Conservation (phyloP, 768 basidiomycete species). For the Cubamyces lactineus region DNA sequence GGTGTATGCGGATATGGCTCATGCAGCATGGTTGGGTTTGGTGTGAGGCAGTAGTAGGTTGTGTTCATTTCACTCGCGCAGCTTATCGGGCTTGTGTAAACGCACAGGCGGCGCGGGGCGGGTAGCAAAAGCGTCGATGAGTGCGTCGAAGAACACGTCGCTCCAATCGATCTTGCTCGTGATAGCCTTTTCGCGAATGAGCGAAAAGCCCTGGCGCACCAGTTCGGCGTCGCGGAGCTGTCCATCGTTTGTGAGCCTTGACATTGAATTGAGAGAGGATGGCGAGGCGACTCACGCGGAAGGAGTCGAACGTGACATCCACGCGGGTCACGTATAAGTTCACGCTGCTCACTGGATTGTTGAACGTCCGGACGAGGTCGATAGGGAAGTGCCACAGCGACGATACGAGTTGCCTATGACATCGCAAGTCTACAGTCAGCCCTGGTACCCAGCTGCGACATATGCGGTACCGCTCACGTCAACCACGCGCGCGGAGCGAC, state of each 20-base stretch:
- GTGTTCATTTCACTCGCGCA: neutral
- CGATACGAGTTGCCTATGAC: conserved; percentile 28
- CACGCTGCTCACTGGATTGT: conserved; percentile 38
- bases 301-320: conserved; percentile 47
- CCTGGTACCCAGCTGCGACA: neutral
- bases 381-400: conserved; percentile 35
- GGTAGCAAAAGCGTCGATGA: conserved; percentile 1
- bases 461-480: conserved; percentile 13
- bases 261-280: neutral
- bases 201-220: conserved; percentile 35
- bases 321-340: conserved; percentile 42
- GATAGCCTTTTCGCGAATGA: conserved; percentile 25
- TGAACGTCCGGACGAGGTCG: conserved; percentile 33
- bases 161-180: conserved; percentile 26
- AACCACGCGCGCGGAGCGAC: conserved; percentile 16
- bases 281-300: conserved; percentile 33
- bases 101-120: neutral
- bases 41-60: too few relatives aligned
- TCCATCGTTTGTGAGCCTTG: neutral
- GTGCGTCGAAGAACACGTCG: conserved; percentile 28
- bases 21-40: too few relatives aligned
- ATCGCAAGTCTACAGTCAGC: neutral
- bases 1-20: too few relatives aligned
- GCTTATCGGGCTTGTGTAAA: neutral
- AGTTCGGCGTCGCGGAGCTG: conserved; percentile 47